These are phyloP conservation scores for Heterobasidion occidentale DNA, from an alignment of 1,284 basidiomycete species.

Conservation along the genomic window DNA sequence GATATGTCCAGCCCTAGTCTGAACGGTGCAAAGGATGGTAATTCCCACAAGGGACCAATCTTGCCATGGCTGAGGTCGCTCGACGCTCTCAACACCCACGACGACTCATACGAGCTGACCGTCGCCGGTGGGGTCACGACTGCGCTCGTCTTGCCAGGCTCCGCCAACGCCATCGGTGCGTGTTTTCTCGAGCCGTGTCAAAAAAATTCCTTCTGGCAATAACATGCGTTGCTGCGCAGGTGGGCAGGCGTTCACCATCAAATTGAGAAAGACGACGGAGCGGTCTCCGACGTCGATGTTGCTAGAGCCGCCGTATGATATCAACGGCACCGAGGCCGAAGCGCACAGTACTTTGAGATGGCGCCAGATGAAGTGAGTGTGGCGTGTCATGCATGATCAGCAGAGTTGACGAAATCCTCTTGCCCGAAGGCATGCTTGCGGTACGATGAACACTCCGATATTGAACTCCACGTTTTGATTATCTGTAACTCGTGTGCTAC, in stretches of 20 bases:
- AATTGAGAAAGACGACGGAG: conserved; percentile 37
- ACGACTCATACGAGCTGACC: conserved; percentile 31
- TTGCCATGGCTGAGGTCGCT: conserved; percentile 45
- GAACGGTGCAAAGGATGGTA: conserved; percentile 42
- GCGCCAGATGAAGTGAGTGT: conserved; percentile 35
- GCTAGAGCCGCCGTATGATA: conserved; percentile 34
- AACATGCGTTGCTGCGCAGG: conserved; percentile 11
- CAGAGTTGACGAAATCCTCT: not conserved
- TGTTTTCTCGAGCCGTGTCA: not conserved
- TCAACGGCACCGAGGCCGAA: conserved; percentile 24
- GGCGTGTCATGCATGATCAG: conserved; percentile 9
- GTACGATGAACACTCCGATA: conserved; percentile 9
- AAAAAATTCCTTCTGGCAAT: not conserved
- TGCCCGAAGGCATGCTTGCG: conserved; percentile 27
- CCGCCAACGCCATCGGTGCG: conserved; percentile 52
- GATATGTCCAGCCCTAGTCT: not conserved
- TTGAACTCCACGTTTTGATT: too few species aligned
- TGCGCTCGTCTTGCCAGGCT: conserved; percentile 37
- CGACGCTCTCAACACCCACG: conserved; percentile 43
- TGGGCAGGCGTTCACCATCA: conserved; percentile 41
- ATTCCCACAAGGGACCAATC: conserved; percentile 50
- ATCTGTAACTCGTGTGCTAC: not conserved
- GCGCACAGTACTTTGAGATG: conserved; percentile 22
- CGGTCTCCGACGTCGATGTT: conserved; percentile 36
- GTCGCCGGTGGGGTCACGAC: conserved; percentile 43